Evolutionary conservation across 345 rosid genomes (phyloP).

Genomic region (Eucalyptus regnans): DNA sequence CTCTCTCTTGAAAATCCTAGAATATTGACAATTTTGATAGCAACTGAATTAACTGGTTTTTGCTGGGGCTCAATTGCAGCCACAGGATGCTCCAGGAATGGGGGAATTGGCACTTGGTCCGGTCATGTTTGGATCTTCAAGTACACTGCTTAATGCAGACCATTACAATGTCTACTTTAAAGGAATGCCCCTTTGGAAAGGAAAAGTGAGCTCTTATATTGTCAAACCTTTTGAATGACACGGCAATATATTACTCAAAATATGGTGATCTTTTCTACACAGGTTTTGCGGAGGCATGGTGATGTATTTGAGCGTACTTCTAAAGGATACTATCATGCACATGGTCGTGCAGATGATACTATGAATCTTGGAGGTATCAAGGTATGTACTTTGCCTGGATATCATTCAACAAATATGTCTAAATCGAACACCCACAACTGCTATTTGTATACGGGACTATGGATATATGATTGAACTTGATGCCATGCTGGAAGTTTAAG

Average conservation of each 20-base stretch:
- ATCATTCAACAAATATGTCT: neutral
- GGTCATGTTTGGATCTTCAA: constrained; percentile 80
- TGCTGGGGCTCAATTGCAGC: constrained; percentile 25
- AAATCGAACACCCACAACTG: neutral
- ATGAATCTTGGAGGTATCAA: constrained; percentile 98
- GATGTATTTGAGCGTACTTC: constrained; percentile 77
- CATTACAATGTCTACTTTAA: constrained; percentile 69
- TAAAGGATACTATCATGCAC: constrained; percentile 84
- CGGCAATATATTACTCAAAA: neutral
- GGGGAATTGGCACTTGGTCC: constrained; percentile 90
- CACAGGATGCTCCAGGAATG: constrained; percentile 44
- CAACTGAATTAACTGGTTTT: neutral
- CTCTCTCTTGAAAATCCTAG: neutral
- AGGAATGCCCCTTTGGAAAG: constrained; percentile 76
- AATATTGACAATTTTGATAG: neutral
- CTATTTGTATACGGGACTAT: neutral
- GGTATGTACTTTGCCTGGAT: constrained; percentile 25
- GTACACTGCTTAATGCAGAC: constrained; percentile 58
- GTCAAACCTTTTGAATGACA: neutral
- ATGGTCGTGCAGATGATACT: constrained; percentile 94
- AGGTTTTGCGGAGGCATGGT: constrained; percentile 92
- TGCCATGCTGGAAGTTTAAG: neutral
- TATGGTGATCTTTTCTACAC: neutral
- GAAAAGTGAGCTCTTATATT: constrained; percentile 33
- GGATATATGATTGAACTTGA: neutral